Conservation (phyloP, 2,329 filamentous ascomycete genomes). For the Fusarium sp. region DNA sequence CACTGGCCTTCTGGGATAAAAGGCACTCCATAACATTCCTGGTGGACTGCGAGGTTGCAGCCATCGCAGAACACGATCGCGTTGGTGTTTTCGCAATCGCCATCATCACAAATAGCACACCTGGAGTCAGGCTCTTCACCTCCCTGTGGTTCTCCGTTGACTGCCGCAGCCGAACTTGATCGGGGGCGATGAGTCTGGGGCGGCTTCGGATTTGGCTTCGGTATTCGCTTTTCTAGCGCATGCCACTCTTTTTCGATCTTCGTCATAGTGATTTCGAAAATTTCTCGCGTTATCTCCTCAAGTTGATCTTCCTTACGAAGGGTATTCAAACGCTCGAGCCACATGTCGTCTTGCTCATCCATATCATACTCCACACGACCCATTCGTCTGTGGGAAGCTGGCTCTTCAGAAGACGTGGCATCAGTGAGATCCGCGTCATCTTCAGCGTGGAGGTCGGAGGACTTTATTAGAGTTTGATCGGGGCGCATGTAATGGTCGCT, state of each 20-base stretch:
- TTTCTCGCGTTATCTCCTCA: constrained; percentile 87
- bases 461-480: constrained; percentile 76
- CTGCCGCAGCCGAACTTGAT: constrained; percentile 92
- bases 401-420: constrained; percentile 47
- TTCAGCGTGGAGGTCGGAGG: constrained; percentile 68
- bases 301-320: constrained; percentile 79
- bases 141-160: constrained; percentile 86
- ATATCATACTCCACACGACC: constrained; percentile 98
- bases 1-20: constrained; percentile 99
- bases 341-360: constrained; percentile 98
- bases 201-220: constrained; percentile 95
- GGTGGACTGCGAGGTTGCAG: constrained; percentile 96
- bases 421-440: constrained; percentile 66
- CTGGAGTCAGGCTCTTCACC: constrained; percentile 97
- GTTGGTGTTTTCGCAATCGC: constrained; percentile 99
- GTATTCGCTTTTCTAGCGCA: constrained; percentile 93
- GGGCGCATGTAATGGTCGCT: constrained; percentile 88
- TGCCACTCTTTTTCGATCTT: constrained; percentile 99
- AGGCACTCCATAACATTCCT: constrained; percentile 98
- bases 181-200: constrained; percentile 93
- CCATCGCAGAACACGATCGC: constrained; percentile 99
- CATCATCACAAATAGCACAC: constrained; percentile 97
- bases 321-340: constrained; percentile 86
- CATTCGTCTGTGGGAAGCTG: constrained; percentile 58
- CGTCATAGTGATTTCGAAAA: constrained; percentile 98